Evolutionary conservation across 345 rosid genomes (phyloP).

Genomic region (Abelmoschus esculentus): DNA sequence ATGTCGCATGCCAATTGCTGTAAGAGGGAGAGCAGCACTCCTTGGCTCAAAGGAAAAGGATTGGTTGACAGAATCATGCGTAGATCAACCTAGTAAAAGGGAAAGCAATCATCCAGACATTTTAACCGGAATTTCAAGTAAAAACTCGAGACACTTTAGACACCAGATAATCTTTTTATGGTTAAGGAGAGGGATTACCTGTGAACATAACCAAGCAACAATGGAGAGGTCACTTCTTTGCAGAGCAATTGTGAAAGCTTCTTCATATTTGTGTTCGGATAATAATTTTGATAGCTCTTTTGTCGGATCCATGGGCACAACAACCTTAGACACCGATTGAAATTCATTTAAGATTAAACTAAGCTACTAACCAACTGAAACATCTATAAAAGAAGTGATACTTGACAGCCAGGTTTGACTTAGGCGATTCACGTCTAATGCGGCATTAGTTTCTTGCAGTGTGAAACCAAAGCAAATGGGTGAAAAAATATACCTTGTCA

Average conservation of each 20-base stretch:
- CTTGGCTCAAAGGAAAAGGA: conserved; percentile 79
- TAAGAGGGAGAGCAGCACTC: conserved; percentile 71
- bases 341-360: conserved; percentile 5
- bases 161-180: not conserved
- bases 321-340: conserved; percentile 36
- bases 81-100: conserved; percentile 53
- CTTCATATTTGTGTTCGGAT: conserved; percentile 64
- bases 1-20: conserved; percentile 83
- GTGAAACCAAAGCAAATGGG: not conserved
- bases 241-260: conserved; percentile 64
- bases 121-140: not conserved
- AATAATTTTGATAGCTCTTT: conserved; percentile 59
- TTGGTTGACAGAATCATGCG: conserved; percentile 38
- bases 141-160: not conserved
- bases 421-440: not conserved
- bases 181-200: conserved; percentile 32
- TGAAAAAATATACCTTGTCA: conserved; percentile 44
- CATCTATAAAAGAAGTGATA: not conserved
- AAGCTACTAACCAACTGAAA: not conserved
- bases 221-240: conserved; percentile 75
- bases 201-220: conserved; percentile 85
- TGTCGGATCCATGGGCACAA: conserved; percentile 61
- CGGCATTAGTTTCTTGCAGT: not conserved
- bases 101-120: not conserved
- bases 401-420: not conserved